A percentile compares a stretch with the other conserved stretches of the same genome.
Evolutionary conservation across 2,329 filamentous ascomycete genomes (phyloP).

Genomic region (Alternaria ethzedia): DNA sequence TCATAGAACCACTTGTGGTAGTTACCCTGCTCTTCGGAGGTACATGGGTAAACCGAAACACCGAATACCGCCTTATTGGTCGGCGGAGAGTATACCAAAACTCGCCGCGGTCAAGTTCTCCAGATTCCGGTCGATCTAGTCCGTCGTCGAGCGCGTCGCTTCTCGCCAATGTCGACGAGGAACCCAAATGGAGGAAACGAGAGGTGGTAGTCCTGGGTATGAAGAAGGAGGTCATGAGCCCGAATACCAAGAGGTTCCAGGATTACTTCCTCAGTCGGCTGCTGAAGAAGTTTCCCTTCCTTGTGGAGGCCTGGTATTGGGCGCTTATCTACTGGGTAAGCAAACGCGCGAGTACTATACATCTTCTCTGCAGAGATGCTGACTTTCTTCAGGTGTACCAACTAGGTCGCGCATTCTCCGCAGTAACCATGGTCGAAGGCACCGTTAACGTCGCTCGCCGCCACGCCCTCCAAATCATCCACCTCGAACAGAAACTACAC

Average conservation of each 20-base stretch:
- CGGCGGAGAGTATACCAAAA: slow-evolving; percentile 25
- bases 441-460: slow-evolving; percentile 72
- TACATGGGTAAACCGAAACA: slow-evolving; percentile 66
- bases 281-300: slow-evolving; percentile 71
- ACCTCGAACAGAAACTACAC: slow-evolving; percentile 67
- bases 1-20: slow-evolving; percentile 68
- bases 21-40: slow-evolving; percentile 66
- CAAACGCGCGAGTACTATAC: neutral
- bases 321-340: slow-evolving; percentile 77
- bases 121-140: slow-evolving; percentile 51
- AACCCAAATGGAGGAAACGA: slow-evolving; percentile 58
- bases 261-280: slow-evolving; percentile 68
- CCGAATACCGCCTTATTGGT: slow-evolving; percentile 45
- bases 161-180: slow-evolving; percentile 48
- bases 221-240: slow-evolving; percentile 60
- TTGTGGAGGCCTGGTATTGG: slow-evolving; percentile 81
- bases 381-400: slow-evolving; percentile 68
- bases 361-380: neutral
- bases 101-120: slow-evolving; percentile 47
- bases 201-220: slow-evolving; percentile 56
- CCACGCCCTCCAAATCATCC: slow-evolving; percentile 72
- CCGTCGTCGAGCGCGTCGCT: slow-evolving; percentile 53
- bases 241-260: slow-evolving; percentile 67
- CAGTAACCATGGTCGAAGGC: slow-evolving; percentile 69
- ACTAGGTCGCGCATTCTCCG: slow-evolving; percentile 73